Evolutionary conservation across 2,329 filamentous ascomycete genomes (phyloP).

Genomic region (Colletotrichum neosansevieriae): DNA sequence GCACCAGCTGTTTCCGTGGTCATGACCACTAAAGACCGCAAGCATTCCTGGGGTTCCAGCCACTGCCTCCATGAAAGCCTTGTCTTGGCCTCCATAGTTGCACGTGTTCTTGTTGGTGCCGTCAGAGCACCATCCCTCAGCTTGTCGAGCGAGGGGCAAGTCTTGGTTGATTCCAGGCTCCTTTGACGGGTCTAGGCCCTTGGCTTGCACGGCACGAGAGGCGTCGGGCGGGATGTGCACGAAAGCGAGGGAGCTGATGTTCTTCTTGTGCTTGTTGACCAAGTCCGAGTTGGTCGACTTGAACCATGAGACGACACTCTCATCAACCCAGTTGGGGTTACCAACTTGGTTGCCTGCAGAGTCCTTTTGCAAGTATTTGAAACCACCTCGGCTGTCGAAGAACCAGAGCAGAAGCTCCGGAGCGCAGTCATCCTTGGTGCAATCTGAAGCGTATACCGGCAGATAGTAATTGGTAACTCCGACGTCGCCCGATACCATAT

Average conservation of each 20-base stretch:
- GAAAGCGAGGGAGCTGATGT: slow-evolving; percentile 60
- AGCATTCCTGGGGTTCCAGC: slow-evolving; percentile 66
- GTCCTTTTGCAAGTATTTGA: slow-evolving; percentile 57
- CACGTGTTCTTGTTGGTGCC: slow-evolving; percentile 53
- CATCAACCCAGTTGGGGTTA: slow-evolving; percentile 60
- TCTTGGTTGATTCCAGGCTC: slow-evolving; percentile 61
- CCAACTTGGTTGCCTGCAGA: slow-evolving; percentile 46
- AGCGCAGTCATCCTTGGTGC: slow-evolving; percentile 48
- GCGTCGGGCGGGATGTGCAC: slow-evolving; percentile 62
- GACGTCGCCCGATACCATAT: slow-evolving; percentile 54
- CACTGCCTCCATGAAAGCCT: slow-evolving; percentile 73
- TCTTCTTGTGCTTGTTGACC: slow-evolving; percentile 46
- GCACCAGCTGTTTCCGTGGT: slow-evolving; percentile 74
- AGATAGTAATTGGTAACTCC: slow-evolving; percentile 63
- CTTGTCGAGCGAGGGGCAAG: slow-evolving; percentile 55
- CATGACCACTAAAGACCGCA: slow-evolving; percentile 73
- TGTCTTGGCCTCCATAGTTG: slow-evolving; percentile 63
- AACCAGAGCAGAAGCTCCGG: slow-evolving; percentile 74
- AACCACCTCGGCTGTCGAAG: slow-evolving; percentile 75
- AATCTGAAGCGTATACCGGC: slow-evolving; percentile 55
- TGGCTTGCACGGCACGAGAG: slow-evolving; percentile 54
- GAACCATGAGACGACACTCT: slow-evolving; percentile 60
- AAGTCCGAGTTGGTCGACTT: slow-evolving; percentile 48
- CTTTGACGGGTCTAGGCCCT: slow-evolving; percentile 51
- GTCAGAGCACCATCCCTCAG: slow-evolving; percentile 57